Evolutionary conservation across 2,329 filamentous ascomycete species (phyloP).

Genomic region (Drechmeria coniospora): DNA sequence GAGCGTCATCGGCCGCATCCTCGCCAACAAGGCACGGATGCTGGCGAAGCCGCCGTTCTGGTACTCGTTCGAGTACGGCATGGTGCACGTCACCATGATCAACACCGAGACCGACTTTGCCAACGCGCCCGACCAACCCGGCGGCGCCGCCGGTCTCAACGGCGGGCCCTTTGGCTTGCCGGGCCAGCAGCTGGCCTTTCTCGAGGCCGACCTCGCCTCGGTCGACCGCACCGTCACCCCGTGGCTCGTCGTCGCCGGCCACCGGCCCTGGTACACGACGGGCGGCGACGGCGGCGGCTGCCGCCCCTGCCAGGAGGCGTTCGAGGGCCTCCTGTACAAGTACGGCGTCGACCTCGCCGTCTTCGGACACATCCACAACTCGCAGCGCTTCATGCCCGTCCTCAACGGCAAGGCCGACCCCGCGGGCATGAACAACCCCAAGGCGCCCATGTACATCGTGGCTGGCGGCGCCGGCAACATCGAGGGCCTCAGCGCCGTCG

Average conservation of each 20-base stretch:
- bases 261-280: slow-evolving; percentile 32
- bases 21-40: slow-evolving; percentile 27
- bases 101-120: slow-evolving; percentile 19
- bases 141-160: slow-evolving; percentile 16
- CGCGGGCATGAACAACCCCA: slow-evolving; percentile 19
- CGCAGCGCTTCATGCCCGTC: slow-evolving; percentile 33
- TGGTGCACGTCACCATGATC: slow-evolving; percentile 14
- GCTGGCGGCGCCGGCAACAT: slow-evolving; percentile 41
- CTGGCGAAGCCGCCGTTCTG: slow-evolving; percentile 12
- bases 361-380: slow-evolving; percentile 43
- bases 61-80: slow-evolving; percentile 14
- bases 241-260: slow-evolving; percentile 21
- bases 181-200: slow-evolving; percentile 36
- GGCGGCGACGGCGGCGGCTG: slow-evolving; percentile 18
- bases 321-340: slow-evolving; percentile 36
- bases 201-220: slow-evolving; percentile 37
- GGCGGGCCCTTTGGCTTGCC: slow-evolving; percentile 32
- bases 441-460: slow-evolving; percentile 21
- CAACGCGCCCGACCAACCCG: slow-evolving; percentile 13
- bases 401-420: slow-evolving; percentile 20
- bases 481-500: slow-evolving; percentile 30
- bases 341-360: slow-evolving; percentile 42
- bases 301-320: slow-evolving; percentile 31
- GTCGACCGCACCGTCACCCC: slow-evolving; percentile 40
- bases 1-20: slow-evolving; percentile 22